These are phyloP conservation scores for Datura wrightii DNA, from an alignment of 257 asterid species.

Conservation along the genomic window DNA sequence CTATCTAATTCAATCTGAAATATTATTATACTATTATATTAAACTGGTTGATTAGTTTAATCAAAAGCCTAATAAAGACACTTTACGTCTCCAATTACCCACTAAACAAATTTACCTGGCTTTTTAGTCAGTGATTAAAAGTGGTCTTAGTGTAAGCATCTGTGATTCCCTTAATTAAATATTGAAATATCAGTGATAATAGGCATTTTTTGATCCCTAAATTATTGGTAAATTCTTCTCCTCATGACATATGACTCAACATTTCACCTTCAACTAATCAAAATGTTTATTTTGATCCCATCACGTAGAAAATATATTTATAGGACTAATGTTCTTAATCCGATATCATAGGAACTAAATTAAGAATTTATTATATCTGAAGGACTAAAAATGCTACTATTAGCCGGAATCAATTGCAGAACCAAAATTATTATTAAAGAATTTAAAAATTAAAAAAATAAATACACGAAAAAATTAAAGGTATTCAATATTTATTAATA, in stretches of 20 bases:
- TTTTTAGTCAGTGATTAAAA: neutral
- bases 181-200: neutral
- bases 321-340: neutral
- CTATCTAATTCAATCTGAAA: slow-evolving; percentile 1
- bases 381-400: no score
- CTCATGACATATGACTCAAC: neutral
- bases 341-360: no score
- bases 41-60: neutral
- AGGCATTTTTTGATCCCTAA: neutral
- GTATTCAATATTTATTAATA: no score
- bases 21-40: neutral
- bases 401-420: no score
- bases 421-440: no score
- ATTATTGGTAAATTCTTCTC: neutral
- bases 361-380: no score
- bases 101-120: neutral
- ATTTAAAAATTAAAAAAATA: no score
- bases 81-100: neutral
- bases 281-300: neutral
- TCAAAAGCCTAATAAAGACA: neutral
- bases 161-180: neutral
- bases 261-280: neutral
- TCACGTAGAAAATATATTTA: neutral
- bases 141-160: neutral
- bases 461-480: no score